Evolutionary conservation across 371 early-diverging fungal species (phyloP).

Genomic region (Zychaea mexicana): DNA sequence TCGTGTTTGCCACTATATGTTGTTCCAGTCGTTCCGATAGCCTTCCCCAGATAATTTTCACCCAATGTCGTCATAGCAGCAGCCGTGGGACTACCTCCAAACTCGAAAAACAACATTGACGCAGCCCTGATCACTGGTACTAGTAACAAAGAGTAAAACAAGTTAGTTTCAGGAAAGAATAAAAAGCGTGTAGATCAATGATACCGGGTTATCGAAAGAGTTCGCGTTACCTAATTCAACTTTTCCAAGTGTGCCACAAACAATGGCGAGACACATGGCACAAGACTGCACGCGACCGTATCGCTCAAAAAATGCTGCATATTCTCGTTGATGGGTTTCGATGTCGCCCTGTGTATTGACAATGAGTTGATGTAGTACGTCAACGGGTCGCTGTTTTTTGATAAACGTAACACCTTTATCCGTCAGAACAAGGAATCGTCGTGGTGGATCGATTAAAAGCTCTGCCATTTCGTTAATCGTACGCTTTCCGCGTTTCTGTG

Average conservation of each 20-base stretch:
- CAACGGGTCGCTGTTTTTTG: constrained; percentile 77
- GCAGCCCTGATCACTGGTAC: constrained; percentile 36
- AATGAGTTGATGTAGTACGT: constrained; percentile 60
- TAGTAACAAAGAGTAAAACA: constrained; percentile 8
- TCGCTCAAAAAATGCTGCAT: constrained; percentile 56
- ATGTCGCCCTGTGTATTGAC: constrained; percentile 14
- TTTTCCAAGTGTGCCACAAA: constrained; percentile 40
- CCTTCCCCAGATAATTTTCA: constrained; percentile 52
- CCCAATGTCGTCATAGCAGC: constrained; percentile 16
- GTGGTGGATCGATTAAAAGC: constrained; percentile 57
- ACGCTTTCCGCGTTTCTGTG: constrained; percentile 11
- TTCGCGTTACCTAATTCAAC: constrained; percentile 19
- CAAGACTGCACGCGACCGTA: constrained; percentile 69
- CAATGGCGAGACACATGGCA: constrained; percentile 75
- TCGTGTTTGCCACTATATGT: constrained; percentile 72
- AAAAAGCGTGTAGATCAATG: no score
- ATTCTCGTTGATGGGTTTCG: constrained; percentile 40
- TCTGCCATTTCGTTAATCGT: constrained; percentile 59
- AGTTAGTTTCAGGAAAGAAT: no score
- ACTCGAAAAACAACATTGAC: constrained; percentile 54
- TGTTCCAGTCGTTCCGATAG: constrained; percentile 48
- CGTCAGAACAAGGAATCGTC: constrained; percentile 75
- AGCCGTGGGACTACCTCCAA: constrained; percentile 62
- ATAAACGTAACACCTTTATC: constrained; percentile 65
- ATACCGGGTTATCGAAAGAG: no score